Evolutionary conservation across 2,329 filamentous ascomycete genomes (phyloP), one percentile per base, ranked within the genome.

Genomic region (Mycosphaerella sp.): DNA sequence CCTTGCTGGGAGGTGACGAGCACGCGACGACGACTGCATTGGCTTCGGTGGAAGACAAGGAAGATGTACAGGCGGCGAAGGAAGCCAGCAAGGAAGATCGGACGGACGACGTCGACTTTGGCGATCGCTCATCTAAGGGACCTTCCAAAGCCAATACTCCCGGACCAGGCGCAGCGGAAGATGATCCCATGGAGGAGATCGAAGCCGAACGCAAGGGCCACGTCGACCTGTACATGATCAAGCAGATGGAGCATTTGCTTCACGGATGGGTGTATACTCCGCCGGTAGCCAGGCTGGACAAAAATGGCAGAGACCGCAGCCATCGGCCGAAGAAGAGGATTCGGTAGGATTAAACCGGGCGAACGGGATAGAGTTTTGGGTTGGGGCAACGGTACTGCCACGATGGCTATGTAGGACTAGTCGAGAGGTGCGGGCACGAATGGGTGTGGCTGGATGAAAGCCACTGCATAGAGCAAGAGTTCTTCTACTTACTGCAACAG

Each of bases 1-100:
- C 87, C 23, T 87, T 96, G 2, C 80, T 96, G 56, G 83, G 76
- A 54, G 79, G 77, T 9, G 83, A 84, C 32, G 78, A 83, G 53
- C 78, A 79, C 39, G 78, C 75, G 31, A 83, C 87, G 1, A 81
- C 84, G 3, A 81, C 85, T 12, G 88, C 85, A 0, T 83, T 98
- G 32, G 90, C 95, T 63, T 86, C 89, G 60, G 92, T 90, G 0
- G 93, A 98, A 71, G 93, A 98, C 64, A 82, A 82, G 45, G 93
- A 98, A 67, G 93, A 98, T 67, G 88, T 92, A 11, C 84, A 84
- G 26, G 93, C 93, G 0, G 93, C 93, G 2, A 86, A 87, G 48
- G 81, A 87, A 8, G 93, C 93, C 0, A 87, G 95, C 68, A 93
- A 87, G 66, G 93, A 98, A 69, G 80, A 85, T 45, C 83, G 89